Evolutionary conservation across 768 basidiomycete genomes (phyloP).

Genomic region (Clitopilus hobsonii): DNA sequence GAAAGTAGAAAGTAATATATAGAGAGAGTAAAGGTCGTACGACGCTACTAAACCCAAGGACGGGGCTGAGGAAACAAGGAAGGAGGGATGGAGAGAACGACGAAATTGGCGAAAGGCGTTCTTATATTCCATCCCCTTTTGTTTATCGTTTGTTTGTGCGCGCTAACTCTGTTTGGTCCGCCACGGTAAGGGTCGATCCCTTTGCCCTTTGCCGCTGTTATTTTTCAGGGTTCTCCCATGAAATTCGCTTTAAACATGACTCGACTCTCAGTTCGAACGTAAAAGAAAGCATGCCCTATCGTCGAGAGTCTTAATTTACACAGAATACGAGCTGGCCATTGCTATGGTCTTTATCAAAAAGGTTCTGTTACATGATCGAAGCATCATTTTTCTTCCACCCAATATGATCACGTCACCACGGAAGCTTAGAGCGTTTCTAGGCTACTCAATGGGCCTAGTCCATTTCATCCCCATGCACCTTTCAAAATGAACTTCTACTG

Average conservation of each 20-base stretch:
- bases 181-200: conserved; percentile 23
- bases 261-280: too few relatives aligned
- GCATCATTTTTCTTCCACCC: conserved; percentile 26
- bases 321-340: background rate
- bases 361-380: conserved; percentile 21
- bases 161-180: conserved; percentile 25
- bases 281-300: too few relatives aligned
- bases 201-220: background rate
- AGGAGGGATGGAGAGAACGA: conserved; percentile 47
- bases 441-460: conserved; percentile 5
- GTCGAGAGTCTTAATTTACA: conserved; percentile 3
- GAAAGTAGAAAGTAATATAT: conserved; percentile 54
- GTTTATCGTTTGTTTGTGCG: conserved; percentile 40
- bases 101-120: conserved; percentile 30
- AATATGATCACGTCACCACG: conserved; percentile 32
- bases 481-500: background rate
- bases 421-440: conserved; percentile 15
- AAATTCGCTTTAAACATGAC: too few relatives aligned
- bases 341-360: conserved; percentile 1
- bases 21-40: conserved; percentile 54
- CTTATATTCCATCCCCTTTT: conserved; percentile 40
- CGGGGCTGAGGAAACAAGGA: conserved; percentile 45
- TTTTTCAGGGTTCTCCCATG: conserved; percentile 6
- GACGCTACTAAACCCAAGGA: conserved; percentile 48
- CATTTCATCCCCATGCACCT: background rate